Evolutionary conservation across 495 filamentous ascomycete genomes (phyloP), one percentile per base, ranked within the genome.

Genomic region (Gamarada debralockiae): DNA sequence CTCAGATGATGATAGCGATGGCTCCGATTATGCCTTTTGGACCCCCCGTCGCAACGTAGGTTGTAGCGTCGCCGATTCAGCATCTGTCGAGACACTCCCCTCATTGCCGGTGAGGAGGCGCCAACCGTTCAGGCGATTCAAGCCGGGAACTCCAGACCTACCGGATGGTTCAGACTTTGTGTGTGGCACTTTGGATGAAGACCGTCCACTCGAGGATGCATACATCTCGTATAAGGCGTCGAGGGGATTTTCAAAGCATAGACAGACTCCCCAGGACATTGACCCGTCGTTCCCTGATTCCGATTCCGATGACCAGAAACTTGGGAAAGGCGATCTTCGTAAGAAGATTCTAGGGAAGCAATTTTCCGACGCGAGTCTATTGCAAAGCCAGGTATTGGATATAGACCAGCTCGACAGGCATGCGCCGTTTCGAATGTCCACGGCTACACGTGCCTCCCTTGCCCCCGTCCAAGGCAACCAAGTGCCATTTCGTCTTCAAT

Each of bases 81-180:
- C 88, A 83, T 6, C 60, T 76, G 56, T n/a, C n/a, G n/a, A n/a
- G n/a, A n/a, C n/a, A n/a, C n/a, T n/a, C n/a, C n/a, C n/a, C n/a
- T n/a, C n/a, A n/a, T n/a, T n/a, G 15, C 33, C 12, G 12, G 33
- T 2, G 15, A 36, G 2, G 15, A 36, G 33, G 51, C 31, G 47
- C 42, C 34, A 45, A 49, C 53, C 50, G 69, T 64, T 52, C 64
- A 66, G 2, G 76, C 72, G 13, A 52, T 84, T 89, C 62, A 85
- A 84, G 25, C 77, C 87, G 39, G 76, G 76, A 14, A 89, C 88
- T 0, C 89, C 89, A 8, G 88, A 95, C 52, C 71, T 97, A 5
- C 92, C 92, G 6, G 92, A 97, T 67, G 95, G 90, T 67, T 96
- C 92, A 33, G 93, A 97, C 66, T 98, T 98, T 63, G 93, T 98